phyloP scores from a whole-genome alignment of 805 yeast species.

The Yueomyces sp. region DNA sequence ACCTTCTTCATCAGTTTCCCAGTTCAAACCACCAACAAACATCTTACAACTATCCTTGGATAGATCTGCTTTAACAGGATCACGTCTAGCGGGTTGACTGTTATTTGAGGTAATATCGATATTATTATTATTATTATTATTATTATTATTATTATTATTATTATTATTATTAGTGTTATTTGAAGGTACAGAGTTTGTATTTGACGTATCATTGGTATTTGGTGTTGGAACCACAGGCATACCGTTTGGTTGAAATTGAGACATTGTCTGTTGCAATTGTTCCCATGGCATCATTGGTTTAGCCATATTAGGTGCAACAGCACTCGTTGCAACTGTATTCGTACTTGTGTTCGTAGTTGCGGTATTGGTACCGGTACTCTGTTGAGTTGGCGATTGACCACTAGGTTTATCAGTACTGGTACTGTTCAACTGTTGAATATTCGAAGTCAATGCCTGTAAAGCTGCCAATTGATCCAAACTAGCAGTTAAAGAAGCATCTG shows the following conservation, averaged over 20 bases:
- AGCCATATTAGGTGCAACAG: conserved; percentile 3
- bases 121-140: conserved; percentile 6
- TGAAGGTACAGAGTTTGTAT: neutral
- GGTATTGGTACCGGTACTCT: conserved; percentile 1
- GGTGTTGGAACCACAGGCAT: too few species aligned
- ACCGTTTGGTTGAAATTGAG: conserved; percentile 16
- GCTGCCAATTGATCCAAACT: conserved; percentile 23
- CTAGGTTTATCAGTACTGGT: conserved; percentile 7
- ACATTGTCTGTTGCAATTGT: conserved; percentile 23
- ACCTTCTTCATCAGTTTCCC: conserved; percentile 93
- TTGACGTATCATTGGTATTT: neutral
- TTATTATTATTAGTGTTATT: neutral
- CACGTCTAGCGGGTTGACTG: conserved; percentile 7
- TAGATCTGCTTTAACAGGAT: conserved; percentile 33
- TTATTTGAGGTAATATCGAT: conserved; percentile 1
- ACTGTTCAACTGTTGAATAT: conserved; percentile 13
- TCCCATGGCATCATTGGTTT: conserved; percentile 18
- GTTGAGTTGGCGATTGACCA: conserved; percentile 8
- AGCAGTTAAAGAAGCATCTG: neutral
- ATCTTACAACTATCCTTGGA: conserved; percentile 74
- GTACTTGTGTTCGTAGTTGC: neutral
- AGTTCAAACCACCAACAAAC: conserved; percentile 93
- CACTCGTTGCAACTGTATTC: neutral
- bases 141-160: neutral
- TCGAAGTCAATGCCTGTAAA: conserved; percentile 23